Percentiles rank a stretch among this genome's conserved stretches.
phyloP scores from a whole-genome alignment of 2,329 filamentous ascomycete genomes.

The Colletotrichum sp. region DNA sequence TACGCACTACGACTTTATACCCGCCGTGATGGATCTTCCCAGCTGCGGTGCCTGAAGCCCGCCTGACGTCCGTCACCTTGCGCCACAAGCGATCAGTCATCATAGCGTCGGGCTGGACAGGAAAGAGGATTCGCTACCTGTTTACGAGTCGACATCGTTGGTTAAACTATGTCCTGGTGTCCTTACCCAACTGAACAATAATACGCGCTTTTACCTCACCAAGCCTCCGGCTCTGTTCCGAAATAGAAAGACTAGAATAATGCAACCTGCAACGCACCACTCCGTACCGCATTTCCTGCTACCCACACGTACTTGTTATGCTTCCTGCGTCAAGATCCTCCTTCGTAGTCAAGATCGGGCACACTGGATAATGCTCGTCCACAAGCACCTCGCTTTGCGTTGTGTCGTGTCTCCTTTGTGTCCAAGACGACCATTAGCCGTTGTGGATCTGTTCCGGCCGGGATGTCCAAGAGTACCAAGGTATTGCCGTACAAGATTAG shows the following conservation, averaged over 20 bases:
- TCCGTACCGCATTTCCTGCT: neutral
- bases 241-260: neutral
- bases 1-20: neutral
- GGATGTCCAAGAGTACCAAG: neutral
- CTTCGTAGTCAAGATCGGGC: neutral
- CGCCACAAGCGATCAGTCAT: neutral
- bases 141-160: neutral
- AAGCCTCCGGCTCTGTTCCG: neutral
- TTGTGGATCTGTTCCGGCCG: neutral
- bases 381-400: neutral
- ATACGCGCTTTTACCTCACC: neutral
- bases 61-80: neutral
- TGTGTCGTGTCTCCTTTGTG: neutral
- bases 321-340: neutral
- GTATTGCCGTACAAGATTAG: neutral
- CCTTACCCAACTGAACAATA: neutral
- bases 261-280: neutral
- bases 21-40: neutral
- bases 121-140: neutral
- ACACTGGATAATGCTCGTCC: neutral
- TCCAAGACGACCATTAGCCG: neutral
- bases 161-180: neutral
- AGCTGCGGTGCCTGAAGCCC: neutral
- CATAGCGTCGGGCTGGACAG: neutral
- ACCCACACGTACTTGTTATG: neutral